phyloP scores from a whole-genome alignment of 345 rosid species.

The Orychophragmus violaceus region DNA sequence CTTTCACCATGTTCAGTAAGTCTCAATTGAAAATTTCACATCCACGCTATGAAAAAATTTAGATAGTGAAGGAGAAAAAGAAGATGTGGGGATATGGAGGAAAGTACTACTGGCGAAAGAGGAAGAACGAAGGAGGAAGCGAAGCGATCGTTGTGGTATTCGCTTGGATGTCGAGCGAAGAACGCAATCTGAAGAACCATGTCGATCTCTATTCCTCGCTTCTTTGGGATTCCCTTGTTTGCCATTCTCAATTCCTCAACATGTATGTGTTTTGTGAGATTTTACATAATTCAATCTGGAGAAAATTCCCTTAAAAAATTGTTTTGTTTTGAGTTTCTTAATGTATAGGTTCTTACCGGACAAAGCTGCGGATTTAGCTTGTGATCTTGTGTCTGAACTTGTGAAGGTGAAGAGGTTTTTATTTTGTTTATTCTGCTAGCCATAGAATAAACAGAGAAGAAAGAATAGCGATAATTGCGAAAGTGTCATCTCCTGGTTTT shows the following conservation, averaged over 20 bases:
- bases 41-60: neutral
- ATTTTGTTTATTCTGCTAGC: neutral
- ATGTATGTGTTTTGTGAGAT: no score
- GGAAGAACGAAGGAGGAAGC: conserved; percentile 24
- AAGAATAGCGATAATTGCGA: no score
- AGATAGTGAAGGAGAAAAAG: neutral
- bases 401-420: conserved; percentile 41
- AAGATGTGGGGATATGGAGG: conserved; percentile 86
- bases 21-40: neutral
- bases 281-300: no score
- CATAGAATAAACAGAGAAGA: neutral
- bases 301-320: no score
- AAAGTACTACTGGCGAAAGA: conserved; percentile 67
- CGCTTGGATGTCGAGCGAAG: conserved; percentile 88
- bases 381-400: conserved; percentile 52
- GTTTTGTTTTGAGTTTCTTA: no score
- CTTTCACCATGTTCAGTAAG: neutral
- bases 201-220: conserved; percentile 62
- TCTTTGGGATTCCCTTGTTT: conserved; percentile 71
- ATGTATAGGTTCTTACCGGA: conserved; percentile 94
- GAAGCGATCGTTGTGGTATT: conserved; percentile 69
- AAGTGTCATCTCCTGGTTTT: no score
- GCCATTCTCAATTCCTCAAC: conserved; percentile 83
- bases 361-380: conserved; percentile 63
- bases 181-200: conserved; percentile 58